phyloP scores from a whole-genome alignment of 805 yeast species.

The Saccharomycopsis sp. region DNA sequence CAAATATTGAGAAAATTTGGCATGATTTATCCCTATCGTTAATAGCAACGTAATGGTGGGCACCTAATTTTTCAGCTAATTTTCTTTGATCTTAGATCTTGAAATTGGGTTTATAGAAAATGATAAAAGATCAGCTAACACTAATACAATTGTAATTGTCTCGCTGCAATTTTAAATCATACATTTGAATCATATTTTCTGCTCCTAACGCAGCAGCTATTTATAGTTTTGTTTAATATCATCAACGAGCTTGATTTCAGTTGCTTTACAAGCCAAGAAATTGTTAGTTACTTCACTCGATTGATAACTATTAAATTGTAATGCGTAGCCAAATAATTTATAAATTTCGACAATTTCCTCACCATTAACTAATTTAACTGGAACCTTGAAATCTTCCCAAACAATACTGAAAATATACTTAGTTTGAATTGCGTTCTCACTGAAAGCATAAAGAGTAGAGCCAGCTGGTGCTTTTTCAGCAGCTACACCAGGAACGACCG shows the following conservation, averaged over 20 bases:
- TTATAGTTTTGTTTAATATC: slow-evolving; percentile 25
- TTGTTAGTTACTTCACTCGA: slow-evolving; percentile 23
- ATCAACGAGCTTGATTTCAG: slow-evolving; percentile 22
- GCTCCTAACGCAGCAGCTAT: too few species aligned
- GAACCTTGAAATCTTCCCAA: slow-evolving; percentile 22
- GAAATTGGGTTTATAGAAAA: too few species aligned
- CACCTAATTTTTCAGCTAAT: slow-evolving; percentile 41
- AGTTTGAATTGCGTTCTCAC: slow-evolving; percentile 24
- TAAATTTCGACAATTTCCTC: slow-evolving; percentile 20
- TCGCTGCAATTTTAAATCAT: too few species aligned
- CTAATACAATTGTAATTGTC: too few species aligned
- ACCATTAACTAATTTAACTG: slow-evolving; percentile 20
- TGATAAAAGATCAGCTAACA: too few species aligned
- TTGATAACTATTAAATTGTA: slow-evolving; percentile 18
- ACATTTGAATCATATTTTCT: too few species aligned
- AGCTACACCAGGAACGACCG: slow-evolving; percentile 27
- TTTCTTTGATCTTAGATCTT: too few species aligned
- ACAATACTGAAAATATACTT: slow-evolving; percentile 27
- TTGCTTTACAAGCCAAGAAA: slow-evolving; percentile 28
- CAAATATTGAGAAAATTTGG: slow-evolving; percentile 27
- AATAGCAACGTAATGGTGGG: slow-evolving; percentile 42
- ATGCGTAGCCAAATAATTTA: slow-evolving; percentile 21
- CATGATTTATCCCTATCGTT: slow-evolving; percentile 32
- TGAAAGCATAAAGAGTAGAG: slow-evolving; percentile 25
- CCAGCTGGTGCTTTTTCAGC: slow-evolving; percentile 27